A percentile compares a stretch with the other conserved stretches of the same genome.
These are phyloP conservation scores for Solanum neorickii DNA, from an alignment of 257 asterid genomes.

Conservation along the genomic window DNA sequence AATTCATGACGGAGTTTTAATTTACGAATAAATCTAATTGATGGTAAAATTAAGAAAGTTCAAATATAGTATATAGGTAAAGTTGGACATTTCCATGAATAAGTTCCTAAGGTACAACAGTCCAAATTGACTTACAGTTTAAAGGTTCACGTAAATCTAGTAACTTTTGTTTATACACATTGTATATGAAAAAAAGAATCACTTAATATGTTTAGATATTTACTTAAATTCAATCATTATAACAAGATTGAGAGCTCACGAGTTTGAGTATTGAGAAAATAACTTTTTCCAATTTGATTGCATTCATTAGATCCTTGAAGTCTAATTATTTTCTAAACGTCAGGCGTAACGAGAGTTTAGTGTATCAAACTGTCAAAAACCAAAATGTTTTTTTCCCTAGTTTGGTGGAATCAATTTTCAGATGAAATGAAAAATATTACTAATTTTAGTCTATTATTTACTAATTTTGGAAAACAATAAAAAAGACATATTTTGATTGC, in stretches of 20 bases:
- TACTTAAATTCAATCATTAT: neutral
- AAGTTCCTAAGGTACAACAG: too few species aligned
- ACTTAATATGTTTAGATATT: neutral
- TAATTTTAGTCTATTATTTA: neutral
- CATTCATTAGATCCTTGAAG: neutral
- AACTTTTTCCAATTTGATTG: neutral
- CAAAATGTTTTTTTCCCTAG: neutral
- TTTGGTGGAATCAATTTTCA: neutral
- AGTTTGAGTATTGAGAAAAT: neutral
- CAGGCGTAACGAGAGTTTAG: fast-evolving
- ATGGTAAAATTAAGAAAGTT: neutral
- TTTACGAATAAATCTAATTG: neutral
- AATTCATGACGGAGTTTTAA: neutral
- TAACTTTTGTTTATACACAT: neutral
- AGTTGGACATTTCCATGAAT: neutral
- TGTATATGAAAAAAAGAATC: neutral
- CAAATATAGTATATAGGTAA: neutral
- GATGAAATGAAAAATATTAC: neutral
- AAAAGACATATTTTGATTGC: neutral
- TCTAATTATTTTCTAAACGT: too few species aligned
- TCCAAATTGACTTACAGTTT: neutral
- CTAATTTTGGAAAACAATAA: neutral
- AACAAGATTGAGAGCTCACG: neutral
- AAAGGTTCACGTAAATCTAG: neutral
- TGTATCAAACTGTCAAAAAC: fast-evolving